Evolutionary conservation across 345 rosid genomes (phyloP).

Genomic region (Melaleuca alternifolia): DNA sequence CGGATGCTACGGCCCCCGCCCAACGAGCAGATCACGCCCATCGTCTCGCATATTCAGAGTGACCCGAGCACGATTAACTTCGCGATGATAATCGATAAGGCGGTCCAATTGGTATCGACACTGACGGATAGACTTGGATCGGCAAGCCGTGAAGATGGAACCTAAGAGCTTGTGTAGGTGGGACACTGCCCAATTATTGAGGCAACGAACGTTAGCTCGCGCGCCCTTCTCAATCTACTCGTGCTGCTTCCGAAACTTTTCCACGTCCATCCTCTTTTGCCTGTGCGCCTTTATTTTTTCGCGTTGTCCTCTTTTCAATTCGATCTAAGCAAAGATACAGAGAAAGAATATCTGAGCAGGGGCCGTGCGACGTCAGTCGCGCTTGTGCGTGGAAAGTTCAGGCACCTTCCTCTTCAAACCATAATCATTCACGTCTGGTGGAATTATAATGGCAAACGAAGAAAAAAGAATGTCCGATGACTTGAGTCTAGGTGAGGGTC

Average conservation of each 20-base stretch:
- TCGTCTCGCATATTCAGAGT: not conserved
- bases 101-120: not conserved
- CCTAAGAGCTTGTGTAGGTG: not conserved
- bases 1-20: too few species aligned
- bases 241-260: not conserved
- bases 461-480: too few species aligned
- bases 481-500: too few species aligned
- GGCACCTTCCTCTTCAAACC: not conserved
- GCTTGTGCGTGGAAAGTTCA: not conserved
- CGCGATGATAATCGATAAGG: fast-evolving
- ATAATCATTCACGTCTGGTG: too few species aligned
- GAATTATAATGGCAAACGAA: not conserved
- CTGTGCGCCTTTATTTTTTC: not conserved
- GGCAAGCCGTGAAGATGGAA: not conserved
- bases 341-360: not conserved
- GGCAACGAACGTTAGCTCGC: not conserved
- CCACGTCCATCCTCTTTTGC: not conserved
- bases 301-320: not conserved
- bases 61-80: fast-evolving
- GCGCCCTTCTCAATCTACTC: not conserved
- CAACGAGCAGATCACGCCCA: too few species aligned
- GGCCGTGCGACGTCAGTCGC: not conserved
- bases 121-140: too few species aligned
- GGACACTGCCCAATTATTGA: not conserved
- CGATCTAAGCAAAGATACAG: not conserved